Percentiles rank a stretch among this genome's conserved stretches.
Evolutionary conservation across 2,329 filamentous ascomycete genomes (phyloP).

Genomic region (Botrytis fragariae): DNA sequence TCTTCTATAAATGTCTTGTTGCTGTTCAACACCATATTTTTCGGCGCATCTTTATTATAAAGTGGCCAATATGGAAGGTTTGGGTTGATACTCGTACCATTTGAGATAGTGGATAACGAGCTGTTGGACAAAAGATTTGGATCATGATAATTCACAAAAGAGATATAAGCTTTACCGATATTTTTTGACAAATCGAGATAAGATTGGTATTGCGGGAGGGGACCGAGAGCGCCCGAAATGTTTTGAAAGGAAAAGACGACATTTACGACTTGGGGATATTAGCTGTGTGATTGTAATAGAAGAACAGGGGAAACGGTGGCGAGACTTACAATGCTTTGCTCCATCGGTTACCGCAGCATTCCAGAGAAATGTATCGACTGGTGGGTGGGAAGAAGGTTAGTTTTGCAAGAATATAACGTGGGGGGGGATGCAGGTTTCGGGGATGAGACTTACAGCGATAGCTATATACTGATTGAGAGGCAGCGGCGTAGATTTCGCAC

Average conservation of each 20-base stretch:
- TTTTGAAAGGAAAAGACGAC: conserved; percentile 53
- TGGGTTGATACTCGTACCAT: conserved; percentile 24
- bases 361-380: conserved; percentile 45
- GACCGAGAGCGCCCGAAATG: conserved; percentile 47
- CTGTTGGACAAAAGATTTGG: conserved; percentile 40
- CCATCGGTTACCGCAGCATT: conserved; percentile 43
- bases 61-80: conserved; percentile 44
- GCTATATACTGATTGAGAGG: conserved; percentile 43
- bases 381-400: not conserved
- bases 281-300: not conserved
- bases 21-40: conserved; percentile 47
- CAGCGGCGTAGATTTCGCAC: conserved; percentile 43
- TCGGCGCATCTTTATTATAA: conserved; percentile 41
- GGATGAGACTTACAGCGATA: conserved; percentile 42
- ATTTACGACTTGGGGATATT: conserved; percentile 40
- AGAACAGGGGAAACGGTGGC: not conserved
- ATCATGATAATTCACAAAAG: conserved; percentile 45
- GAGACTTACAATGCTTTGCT: conserved; percentile 42
- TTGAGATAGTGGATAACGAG: not conserved
- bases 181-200: conserved; percentile 36
- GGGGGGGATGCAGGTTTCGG: no score
- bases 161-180: conserved; percentile 32
- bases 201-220: conserved; percentile 44
- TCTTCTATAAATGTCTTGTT: conserved; percentile 45
- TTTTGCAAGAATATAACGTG: not conserved